These are phyloP conservation scores for Atkinsonella texensis DNA, from an alignment of 2,329 filamentous ascomycete species.

Conservation along the genomic window DNA sequence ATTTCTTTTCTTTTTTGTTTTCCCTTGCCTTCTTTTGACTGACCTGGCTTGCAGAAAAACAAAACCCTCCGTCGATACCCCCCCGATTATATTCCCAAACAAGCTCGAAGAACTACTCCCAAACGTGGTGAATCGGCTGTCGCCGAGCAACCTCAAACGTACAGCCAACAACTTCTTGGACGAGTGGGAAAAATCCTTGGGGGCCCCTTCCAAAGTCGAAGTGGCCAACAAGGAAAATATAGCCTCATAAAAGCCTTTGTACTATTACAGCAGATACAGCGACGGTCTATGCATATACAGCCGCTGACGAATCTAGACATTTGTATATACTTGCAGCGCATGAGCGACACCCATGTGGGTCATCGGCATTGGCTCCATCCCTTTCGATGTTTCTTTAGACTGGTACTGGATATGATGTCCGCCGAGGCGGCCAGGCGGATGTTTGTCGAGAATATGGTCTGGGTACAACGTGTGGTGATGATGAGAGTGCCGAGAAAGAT, in stretches of 20 bases:
- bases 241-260: neutral
- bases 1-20: neutral
- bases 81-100: slow-evolving; percentile 21
- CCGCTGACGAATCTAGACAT: neutral
- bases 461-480: neutral
- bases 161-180: slow-evolving; percentile 80
- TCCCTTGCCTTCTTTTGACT: neutral
- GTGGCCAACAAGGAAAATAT: slow-evolving; percentile 22
- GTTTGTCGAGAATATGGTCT: neutral
- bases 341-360: neutral
- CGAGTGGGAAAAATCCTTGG: slow-evolving; percentile 66
- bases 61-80: slow-evolving; percentile 19
- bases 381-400: neutral
- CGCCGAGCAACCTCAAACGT: slow-evolving; percentile 65
- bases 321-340: neutral
- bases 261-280: slow-evolving; percentile 8
- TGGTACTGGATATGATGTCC: neutral
- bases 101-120: slow-evolving; percentile 49
- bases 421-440: neutral
- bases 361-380: neutral
- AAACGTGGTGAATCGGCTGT: slow-evolving; percentile 58
- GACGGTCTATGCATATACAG: neutral
- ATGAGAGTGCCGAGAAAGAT: neutral
- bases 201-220: slow-evolving; percentile 11
- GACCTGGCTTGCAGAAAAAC: slow-evolving; percentile 17